These are phyloP conservation scores for Candida insectorum DNA, from an alignment of 805 yeast genomes.

Conservation along the genomic window DNA sequence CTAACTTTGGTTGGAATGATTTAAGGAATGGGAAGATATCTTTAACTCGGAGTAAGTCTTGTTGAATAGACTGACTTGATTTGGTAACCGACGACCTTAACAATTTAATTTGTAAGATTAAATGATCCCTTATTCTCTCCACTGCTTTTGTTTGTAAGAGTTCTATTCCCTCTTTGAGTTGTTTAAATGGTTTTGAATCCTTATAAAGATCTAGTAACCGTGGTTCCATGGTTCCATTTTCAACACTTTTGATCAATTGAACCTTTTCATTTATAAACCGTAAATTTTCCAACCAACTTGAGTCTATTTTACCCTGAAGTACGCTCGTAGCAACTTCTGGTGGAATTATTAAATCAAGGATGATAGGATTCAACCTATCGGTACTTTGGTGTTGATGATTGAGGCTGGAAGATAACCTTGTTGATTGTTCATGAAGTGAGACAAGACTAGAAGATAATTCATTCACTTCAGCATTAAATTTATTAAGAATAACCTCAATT, in stretches of 20 bases:
- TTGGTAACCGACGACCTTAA: conserved; percentile 56
- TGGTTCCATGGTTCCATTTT: conserved; percentile 9
- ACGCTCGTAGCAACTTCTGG: conserved; percentile 64
- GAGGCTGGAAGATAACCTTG: conserved; percentile 24
- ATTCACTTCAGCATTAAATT: conserved; percentile 53
- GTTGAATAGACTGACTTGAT: conserved; percentile 70
- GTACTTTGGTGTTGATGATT: conserved; percentile 23
- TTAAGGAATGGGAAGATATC: conserved; percentile 59
- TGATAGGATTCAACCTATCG: conserved; percentile 64
- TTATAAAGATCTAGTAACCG: conserved; percentile 9
- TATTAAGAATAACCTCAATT: conserved; percentile 47
- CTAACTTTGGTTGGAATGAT: conserved; percentile 55
- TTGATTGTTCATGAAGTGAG: conserved; percentile 32
- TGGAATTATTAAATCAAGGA: conserved; percentile 71
- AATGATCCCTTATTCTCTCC: conserved; percentile 71
- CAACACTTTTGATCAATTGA: conserved; percentile 40
- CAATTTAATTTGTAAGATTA: conserved; percentile 62
- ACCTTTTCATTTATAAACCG: conserved; percentile 55
- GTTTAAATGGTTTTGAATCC: conserved; percentile 20
- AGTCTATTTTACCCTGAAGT: conserved; percentile 52
- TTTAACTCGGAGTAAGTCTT: conserved; percentile 56
- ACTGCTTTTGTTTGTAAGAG: conserved; percentile 59
- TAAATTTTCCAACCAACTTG: conserved; percentile 65
- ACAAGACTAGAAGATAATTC: conserved; percentile 29
- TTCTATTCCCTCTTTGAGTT: conserved; percentile 37